phyloP scores from a whole-genome alignment of 106 monocot species.

The Dendrobium officinale region DNA sequence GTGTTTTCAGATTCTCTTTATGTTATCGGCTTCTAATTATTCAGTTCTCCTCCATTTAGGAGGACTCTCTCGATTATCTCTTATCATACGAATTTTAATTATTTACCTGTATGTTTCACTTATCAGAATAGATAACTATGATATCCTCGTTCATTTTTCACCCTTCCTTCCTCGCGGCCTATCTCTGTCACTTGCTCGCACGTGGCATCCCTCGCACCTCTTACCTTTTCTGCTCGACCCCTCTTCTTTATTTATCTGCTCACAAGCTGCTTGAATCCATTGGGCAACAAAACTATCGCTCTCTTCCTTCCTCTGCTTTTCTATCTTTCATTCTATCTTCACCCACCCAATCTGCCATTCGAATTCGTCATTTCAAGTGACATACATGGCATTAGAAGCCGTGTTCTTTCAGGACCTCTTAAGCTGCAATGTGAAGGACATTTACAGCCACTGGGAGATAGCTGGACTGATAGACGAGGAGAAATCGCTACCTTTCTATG shows the following conservation, averaged over 20 bases:
- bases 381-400: slow-evolving; percentile 20
- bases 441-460: background rate
- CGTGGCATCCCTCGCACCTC: background rate
- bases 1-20: no score
- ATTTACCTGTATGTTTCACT: no score
- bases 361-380: background rate
- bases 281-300: no score
- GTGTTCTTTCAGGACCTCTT: slow-evolving; percentile 13
- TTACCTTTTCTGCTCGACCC: background rate
- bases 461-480: background rate
- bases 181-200: background rate
- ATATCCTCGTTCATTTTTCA: no score
- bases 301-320: background rate
- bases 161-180: background rate
- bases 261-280: background rate
- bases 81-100: no score
- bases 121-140: no score
- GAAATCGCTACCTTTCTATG: background rate
- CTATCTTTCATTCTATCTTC: background rate
- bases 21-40: no score
- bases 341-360: background rate
- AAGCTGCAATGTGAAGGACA: slow-evolving; percentile 10
- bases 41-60: no score
- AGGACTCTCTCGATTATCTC: no score
- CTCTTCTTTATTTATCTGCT: background rate